Evolutionary conservation across 83 land plant genomes (phyloP), one percentile per base, ranked within the genome.

Genomic region (Picea abies): DNA sequence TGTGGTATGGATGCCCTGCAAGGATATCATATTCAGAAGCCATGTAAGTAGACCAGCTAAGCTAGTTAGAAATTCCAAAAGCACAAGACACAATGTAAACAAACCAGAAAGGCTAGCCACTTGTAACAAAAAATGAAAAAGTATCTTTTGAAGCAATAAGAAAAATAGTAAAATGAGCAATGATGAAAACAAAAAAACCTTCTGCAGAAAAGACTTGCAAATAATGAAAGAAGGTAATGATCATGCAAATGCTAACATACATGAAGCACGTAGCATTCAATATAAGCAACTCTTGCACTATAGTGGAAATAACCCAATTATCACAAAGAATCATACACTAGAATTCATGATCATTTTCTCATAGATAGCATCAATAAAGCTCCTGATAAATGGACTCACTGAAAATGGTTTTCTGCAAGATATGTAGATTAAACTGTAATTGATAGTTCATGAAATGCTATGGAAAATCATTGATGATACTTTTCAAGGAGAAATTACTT

Each of bases 1-100:
- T 92, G 81, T 96, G 99, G 86, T 91, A 96, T 41, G 94, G 93
- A 85, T 96, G 93, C 26, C 97, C 99, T 96, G 78, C 63, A 60
- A 76, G 17, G 73, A 71, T 22, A 73, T 79, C 61, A 47, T 69
- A 41, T 72, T 41, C 22, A 39, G 49, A 72, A 72, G 76, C 52
- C 20, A 17, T 41, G 23, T 20, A 37, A 72, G 44, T 41, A n/a
- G 49, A 25, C 39, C 49, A 72, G 22, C 23, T 22, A 72, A 37
- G 49, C 19, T 72, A 19, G 41, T 72, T 20, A 72, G 37, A 67
- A 37, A 19, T 8, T 47, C 23, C 10, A 72, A 39, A 72, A 72
- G 23, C 76, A 41, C 56, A 72, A 41, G 3, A 37, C 56, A 41
- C 16, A 22, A 39, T 72, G 25, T 70, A 20, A 10, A 5, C 1